Percentiles rank a stretch among this genome's conserved stretches.
Evolutionary conservation across 169 alveolate genomes (phyloP).

Genomic region (Toxoplasma gondii): DNA sequence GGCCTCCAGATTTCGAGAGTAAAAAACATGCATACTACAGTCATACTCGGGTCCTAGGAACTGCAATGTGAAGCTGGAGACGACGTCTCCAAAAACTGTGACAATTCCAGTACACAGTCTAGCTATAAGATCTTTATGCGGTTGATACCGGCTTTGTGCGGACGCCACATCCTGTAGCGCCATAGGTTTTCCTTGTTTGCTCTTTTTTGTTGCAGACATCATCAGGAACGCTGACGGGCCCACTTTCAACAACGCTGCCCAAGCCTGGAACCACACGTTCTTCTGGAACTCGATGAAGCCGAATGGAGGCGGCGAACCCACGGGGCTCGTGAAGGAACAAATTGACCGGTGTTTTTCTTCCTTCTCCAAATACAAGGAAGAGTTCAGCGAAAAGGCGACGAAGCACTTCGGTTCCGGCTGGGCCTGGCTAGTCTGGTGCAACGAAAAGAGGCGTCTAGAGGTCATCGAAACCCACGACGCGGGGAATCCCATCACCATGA

Average conservation of each 20-base stretch:
- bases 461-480: constrained; percentile 75
- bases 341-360: constrained; percentile 89
- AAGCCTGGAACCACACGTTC: constrained; percentile 94
- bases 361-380: constrained; percentile 81
- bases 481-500: neutral
- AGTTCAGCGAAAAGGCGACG: constrained; percentile 79
- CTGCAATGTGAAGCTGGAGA: no score
- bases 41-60: neutral
- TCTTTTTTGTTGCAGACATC: constrained; percentile 2
- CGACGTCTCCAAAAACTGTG: no score
- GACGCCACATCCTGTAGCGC: no score
- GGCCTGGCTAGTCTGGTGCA: constrained; percentile 95
- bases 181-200: no score
- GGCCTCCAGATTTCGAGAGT: neutral
- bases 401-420: constrained; percentile 98
- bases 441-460: constrained; percentile 89
- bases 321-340: constrained; percentile 80
- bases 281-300: constrained; percentile 94
- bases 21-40: neutral
- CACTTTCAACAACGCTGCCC: constrained; percentile 85
- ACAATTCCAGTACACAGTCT: no score
- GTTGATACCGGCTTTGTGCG: neutral
- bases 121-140: neutral
- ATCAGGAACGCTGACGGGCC: constrained; percentile 36
- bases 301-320: constrained; percentile 89